Conservation (phyloP, 352 stramenopile species). For the Pythium utonaiense region DNA sequence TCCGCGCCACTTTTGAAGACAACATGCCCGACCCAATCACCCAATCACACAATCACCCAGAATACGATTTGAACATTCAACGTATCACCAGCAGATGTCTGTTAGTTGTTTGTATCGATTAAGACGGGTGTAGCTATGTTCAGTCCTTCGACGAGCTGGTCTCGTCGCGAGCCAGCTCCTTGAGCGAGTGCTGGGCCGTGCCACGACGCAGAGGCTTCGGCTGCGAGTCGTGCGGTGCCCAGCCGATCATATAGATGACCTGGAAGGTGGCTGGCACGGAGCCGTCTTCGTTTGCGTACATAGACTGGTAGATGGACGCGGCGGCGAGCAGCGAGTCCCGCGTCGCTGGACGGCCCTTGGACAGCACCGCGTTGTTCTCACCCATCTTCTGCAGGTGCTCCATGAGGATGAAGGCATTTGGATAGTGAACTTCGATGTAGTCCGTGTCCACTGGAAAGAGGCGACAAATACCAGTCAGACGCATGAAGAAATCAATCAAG, state of each 20-base stretch:
- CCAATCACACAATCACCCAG: slow-evolving; percentile 20
- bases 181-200: slow-evolving; percentile 71
- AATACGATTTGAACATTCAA: slow-evolving; percentile 2
- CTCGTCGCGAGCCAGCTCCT: slow-evolving; percentile 47
- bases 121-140: background rate
- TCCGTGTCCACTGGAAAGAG: slow-evolving; percentile 91
- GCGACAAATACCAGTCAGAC: slow-evolving; percentile 1
- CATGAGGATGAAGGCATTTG: slow-evolving; percentile 95
- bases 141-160: background rate
- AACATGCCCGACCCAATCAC: slow-evolving; percentile 5
- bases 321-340: slow-evolving; percentile 92
- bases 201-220: slow-evolving; percentile 87
- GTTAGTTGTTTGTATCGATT: too few species aligned
- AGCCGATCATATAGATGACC: slow-evolving; percentile 98
- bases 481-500: background rate
- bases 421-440: slow-evolving; percentile 93
- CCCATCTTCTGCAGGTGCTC: slow-evolving; percentile 95
- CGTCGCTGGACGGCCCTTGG: slow-evolving; percentile 53
- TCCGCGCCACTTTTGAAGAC: slow-evolving; percentile 9
- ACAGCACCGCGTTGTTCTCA: slow-evolving; percentile 91
- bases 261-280: slow-evolving; percentile 95
- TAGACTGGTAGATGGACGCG: slow-evolving; percentile 93
- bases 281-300: slow-evolving; percentile 86
- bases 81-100: too few species aligned
- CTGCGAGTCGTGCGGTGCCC: slow-evolving; percentile 94